These are phyloP conservation scores for Euclidium syriacum DNA, from an alignment of 345 rosid species.

Conservation along the genomic window DNA sequence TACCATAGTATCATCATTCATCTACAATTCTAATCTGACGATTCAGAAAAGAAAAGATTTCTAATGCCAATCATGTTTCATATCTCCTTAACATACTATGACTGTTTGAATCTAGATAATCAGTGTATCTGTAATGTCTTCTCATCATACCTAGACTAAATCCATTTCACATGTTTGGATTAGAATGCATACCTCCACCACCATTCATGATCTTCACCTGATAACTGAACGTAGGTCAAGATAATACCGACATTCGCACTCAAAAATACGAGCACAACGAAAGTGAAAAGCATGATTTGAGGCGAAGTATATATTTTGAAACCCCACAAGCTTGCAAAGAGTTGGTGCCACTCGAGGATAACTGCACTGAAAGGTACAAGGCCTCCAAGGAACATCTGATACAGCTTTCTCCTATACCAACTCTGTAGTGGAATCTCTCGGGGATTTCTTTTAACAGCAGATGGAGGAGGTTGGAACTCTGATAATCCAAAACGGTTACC, in stretches of 20 bases:
- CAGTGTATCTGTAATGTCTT: background rate
- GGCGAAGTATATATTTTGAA: slow-evolving; percentile 63
- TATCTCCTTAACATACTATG: background rate
- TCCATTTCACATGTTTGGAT: background rate
- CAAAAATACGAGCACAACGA: slow-evolving; percentile 52
- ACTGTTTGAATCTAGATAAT: background rate
- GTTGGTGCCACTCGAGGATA: slow-evolving; percentile 62
- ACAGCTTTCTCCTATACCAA: slow-evolving; percentile 64
- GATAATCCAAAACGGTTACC: slow-evolving; percentile 50
- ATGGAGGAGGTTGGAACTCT: slow-evolving; percentile 62
- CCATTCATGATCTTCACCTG: slow-evolving; percentile 83
- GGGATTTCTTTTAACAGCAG: slow-evolving; percentile 44
- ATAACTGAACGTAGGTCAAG: slow-evolving; percentile 76
- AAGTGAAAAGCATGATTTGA: slow-evolving; percentile 48
- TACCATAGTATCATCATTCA: background rate
- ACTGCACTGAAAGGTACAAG: slow-evolving; percentile 66
- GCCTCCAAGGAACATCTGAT: slow-evolving; percentile 69
- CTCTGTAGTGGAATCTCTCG: slow-evolving; percentile 55
- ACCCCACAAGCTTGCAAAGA: slow-evolving; percentile 73
- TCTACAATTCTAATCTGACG: background rate
- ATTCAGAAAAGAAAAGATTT: background rate
- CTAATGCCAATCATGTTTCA: background rate
- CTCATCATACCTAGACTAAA: background rate
- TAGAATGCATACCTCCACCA: slow-evolving; percentile 82
- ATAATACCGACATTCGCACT: slow-evolving; percentile 53